phyloP scores from a whole-genome alignment of 345 rosid species.

The Durio zibethinus region DNA sequence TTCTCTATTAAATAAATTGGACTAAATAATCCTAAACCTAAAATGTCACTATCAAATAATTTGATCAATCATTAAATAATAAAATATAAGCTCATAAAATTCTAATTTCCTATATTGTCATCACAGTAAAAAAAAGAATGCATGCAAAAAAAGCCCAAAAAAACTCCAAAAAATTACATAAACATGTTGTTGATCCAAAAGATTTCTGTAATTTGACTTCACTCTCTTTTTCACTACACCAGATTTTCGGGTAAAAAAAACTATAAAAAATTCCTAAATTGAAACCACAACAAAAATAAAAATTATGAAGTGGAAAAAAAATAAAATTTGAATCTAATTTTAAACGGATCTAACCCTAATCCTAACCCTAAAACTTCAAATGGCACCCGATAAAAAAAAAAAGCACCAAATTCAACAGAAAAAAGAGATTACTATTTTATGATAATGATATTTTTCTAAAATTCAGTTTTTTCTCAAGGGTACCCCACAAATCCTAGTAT shows the following conservation, averaged over 20 bases:
- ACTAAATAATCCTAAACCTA: neutral
- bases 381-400: slow-evolving; percentile 12
- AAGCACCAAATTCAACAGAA: slow-evolving; percentile 20
- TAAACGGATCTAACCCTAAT: slow-evolving; percentile 40
- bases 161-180: neutral
- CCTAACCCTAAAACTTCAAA: slow-evolving; percentile 28
- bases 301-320: neutral
- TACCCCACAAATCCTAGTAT: slow-evolving; percentile 31
- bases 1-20: neutral
- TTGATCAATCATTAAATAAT: neutral
- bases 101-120: neutral
- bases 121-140: neutral
- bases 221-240: slow-evolving; percentile 29
- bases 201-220: slow-evolving; percentile 26
- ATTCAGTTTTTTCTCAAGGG: neutral
- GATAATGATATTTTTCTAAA: neutral
- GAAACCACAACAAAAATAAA: neutral
- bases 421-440: neutral
- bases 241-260: slow-evolving; percentile 14
- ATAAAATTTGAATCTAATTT: slow-evolving; percentile 16
- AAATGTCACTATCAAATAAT: neutral
- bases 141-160: neutral
- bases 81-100: neutral
- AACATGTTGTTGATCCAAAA: slow-evolving; percentile 35
- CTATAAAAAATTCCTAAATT: neutral